Base-by-base conservation (phyloP, 345 rosid genomes). In the Heritiera fomes region DNA sequence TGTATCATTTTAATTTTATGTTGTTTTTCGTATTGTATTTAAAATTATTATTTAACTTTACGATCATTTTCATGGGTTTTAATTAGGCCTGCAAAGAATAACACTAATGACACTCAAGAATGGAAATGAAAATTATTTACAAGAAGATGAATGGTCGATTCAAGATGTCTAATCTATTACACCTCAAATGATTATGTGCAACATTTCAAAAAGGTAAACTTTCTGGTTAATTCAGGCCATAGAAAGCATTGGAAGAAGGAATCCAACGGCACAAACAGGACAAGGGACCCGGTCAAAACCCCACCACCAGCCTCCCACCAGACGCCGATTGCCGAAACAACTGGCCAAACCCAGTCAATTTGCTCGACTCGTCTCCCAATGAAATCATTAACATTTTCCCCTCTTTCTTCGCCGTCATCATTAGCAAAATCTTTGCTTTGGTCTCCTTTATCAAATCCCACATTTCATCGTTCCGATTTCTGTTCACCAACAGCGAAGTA, bases 361-460 rank as follows among this genome's bases (percentile, higher is more conserved):
- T 72, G 12, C 73, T 76, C 86, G 45, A 9, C 63, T 13, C 75
- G 30, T 32, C 77, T 28, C 34, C 38, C 56, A 10, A 64, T 32
- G 71, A 34, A 45, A 77, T 60, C 75, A 66, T 69, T 73, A 68
- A 62, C 74, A 83, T 50, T 20, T 71, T 30, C 60, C 75, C 58
- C 34, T 71, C 60, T 6, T 47, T 70, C 75, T 80, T 84, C 46
- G 77, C 74, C 75, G 70, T 78, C 60, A 74, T 58, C 53, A 41
- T 34, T n/a, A 47, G 69, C 58, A 23, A 45, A 15, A 81, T 64
- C 65, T 77, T 79, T 2, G 28, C 17, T 65, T 78, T 84, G 28
- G 82, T 56, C 20, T 77, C 77, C 8, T 47, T 59, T 1, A 89
- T 67, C 81, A 80, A 45, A 17, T 85, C 90, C 95, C 95, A 88